Evolutionary conservation across 345 rosid species (phyloP), one percentile per base, ranked within the genome.

Genomic region (Lepidium aucheri): DNA sequence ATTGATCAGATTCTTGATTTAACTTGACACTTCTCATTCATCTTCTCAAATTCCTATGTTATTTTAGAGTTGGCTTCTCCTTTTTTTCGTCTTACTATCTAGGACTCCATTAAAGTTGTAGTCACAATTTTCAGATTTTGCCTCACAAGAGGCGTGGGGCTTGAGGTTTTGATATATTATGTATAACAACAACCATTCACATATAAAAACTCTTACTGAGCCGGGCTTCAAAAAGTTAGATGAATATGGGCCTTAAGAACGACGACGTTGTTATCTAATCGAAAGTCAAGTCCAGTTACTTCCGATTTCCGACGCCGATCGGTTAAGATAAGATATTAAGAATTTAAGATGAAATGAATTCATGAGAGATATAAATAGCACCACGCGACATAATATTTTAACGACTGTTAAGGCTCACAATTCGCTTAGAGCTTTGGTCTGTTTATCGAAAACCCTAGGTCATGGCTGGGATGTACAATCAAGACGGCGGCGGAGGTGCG

Each of bases 401-500:
- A 15, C 52, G 40, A 41, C 32, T 57, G 0, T 20, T 32, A 53
- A 63, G 51, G 53, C 38, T 30, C 12, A 11, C 38, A 45, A 49
- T 50, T 57, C 54, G 65, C 16, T 59, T 7, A 57, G 57, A 49
- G 54, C 30, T 50, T 6, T 56, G 60, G 44, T 60, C 52, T 59
- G 42, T 59, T 36, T 59, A 51, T 60, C 28, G 60, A 57, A 60
- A 74, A 67, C 77, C 73, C 77, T 74, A 67, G 71, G 64, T 53
- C 60, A 86, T 90, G 95, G 83, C 97, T 60, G 95, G 95, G 49
- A 65, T 74, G 89, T 85, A 90, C 79, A 88, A 85, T 60, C 90
- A 90, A 72, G 87, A 80, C 40, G 83, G 84, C 74, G 84, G 82
- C 70, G 74, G 81, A 38, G 81, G 75, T 22, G 78, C 74, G 22